Percentiles rank a stretch among this genome's conserved stretches.
Conservation (phyloP, 495 filamentous ascomycete genomes). For the Aspergillus sclerotiicarbonarius region DNA sequence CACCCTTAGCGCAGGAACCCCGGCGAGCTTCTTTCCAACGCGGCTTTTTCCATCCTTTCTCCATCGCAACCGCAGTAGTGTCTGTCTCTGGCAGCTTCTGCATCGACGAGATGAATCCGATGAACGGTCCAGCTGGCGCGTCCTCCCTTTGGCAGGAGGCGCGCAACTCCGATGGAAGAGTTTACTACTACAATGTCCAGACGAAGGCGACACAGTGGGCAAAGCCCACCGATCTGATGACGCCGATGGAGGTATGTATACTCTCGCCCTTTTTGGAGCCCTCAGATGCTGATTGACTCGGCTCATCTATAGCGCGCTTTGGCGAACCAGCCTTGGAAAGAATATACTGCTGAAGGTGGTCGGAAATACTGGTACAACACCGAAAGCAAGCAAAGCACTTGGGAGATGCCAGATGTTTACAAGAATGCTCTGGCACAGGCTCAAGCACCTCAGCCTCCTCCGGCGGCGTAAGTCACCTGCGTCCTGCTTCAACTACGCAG, state of each 20-base stretch:
- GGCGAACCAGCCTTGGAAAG: slow-evolving; percentile 85
- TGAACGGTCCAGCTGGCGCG: slow-evolving; percentile 53
- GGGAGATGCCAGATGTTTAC: slow-evolving; percentile 89
- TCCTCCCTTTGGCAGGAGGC: slow-evolving; percentile 77
- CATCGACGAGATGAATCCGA: slow-evolving; percentile 58
- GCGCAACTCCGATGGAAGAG: slow-evolving; percentile 74
- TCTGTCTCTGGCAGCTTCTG: background rate
- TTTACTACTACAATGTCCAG: slow-evolving; percentile 89
- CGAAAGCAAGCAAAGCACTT: slow-evolving; percentile 87
- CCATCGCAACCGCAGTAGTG: slow-evolving; percentile 9
- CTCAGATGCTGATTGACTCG: slow-evolving; percentile 5
- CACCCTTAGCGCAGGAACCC: slow-evolving; percentile 17
- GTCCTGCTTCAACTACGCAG: slow-evolving; percentile 2
- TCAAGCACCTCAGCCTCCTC: slow-evolving; percentile 44
- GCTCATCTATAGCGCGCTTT: slow-evolving; percentile 63
- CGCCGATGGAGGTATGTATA: slow-evolving; percentile 70
- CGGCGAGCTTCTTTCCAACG: slow-evolving; percentile 22
- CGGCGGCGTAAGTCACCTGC: slow-evolving; percentile 57
- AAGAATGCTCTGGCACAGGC: slow-evolving; percentile 64
- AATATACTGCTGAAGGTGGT: slow-evolving; percentile 82
- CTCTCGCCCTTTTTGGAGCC: background rate
- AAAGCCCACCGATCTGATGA: slow-evolving; percentile 90
- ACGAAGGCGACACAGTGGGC: slow-evolving; percentile 93
- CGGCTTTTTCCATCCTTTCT: slow-evolving; percentile 22
- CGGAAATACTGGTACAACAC: slow-evolving; percentile 93